Conservation (phyloP, 23 red algal genomes). For the Pyropia yezoensis region DNA sequence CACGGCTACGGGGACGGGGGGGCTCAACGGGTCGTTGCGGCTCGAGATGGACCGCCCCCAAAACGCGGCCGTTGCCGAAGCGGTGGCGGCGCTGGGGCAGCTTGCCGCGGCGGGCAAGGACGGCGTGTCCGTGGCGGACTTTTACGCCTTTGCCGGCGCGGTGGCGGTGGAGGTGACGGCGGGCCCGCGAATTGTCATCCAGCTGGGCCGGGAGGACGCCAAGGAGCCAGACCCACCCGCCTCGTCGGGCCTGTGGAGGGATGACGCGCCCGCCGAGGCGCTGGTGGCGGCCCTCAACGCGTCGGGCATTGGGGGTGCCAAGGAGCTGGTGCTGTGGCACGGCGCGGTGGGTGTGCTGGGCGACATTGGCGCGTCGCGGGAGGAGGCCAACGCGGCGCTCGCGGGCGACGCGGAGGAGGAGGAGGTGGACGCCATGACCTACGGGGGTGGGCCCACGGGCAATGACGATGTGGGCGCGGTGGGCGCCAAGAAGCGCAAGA, state of each 20-base stretch:
- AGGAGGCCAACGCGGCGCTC: slow-evolving; percentile 18
- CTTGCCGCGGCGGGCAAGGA: slow-evolving; percentile 26
- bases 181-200: slow-evolving; percentile 80
- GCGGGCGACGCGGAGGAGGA: slow-evolving; percentile 33
- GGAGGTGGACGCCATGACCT: slow-evolving; percentile 55
- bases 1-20: slow-evolving; percentile 55
- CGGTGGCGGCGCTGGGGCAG: slow-evolving; percentile 38
- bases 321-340: slow-evolving; percentile 54
- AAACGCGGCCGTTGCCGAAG: slow-evolving; percentile 36
- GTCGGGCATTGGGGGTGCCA: slow-evolving; percentile 39
- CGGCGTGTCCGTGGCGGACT: slow-evolving; percentile 82
- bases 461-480: slow-evolving; percentile 28
- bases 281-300: slow-evolving; percentile 19
- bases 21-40: slow-evolving; percentile 71
- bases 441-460: background rate
- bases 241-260: slow-evolving; percentile 17
- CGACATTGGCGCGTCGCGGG: slow-evolving; percentile 37
- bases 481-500: slow-evolving; percentile 28
- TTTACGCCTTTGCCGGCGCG: slow-evolving; percentile 83
- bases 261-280: slow-evolving; percentile 30
- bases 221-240: slow-evolving; percentile 21
- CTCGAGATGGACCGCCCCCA: slow-evolving; percentile 43
- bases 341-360: slow-evolving; percentile 58
- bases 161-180: slow-evolving; percentile 85
- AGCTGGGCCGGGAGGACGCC: slow-evolving; percentile 90